Base-by-base conservation (phyloP, 2,329 filamentous ascomycete species). In the Leptosphaerulina australis region DNA sequence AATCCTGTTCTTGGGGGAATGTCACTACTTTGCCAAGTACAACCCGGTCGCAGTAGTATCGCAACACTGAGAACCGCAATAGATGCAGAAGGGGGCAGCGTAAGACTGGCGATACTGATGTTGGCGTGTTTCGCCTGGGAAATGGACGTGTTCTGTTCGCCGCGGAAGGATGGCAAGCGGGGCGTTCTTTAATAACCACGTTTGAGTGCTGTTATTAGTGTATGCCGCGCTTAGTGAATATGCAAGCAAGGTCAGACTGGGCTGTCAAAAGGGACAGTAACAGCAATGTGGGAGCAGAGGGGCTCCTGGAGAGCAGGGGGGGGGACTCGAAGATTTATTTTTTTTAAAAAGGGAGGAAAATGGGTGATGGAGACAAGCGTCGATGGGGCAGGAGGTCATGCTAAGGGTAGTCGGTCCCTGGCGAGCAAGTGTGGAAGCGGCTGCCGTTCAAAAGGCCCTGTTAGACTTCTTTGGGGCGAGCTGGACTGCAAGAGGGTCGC, bases 31-130 rank as follows among this genome's bases (percentile, higher is more conserved):
- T 53, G n/a, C n/a, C 46, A 22, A 44, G 31, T 36, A 45, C 47
- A 25, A 20, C 34, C 26, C 35, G 29, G 22, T 35, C 40, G 35
- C 34, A 33, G 14, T 43, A 38, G 7, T 35, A 17, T 50, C 34
- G 29, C 53, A 43, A 39, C 11, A 28, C 45, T 26, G 38, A 22
- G 18, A 14, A 24, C 18, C 25, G 28, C 52, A 36, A 26, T 44
- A 18, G 49, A 58, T 39, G 50, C 38, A 51, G 29, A 58, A 50
- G 55, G 59, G 55, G 56, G 59, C 56, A 44, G 53, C 45, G 55
- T 60, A 67, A 64, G 66, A 69, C 64, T 68, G 66, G 63, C 63
- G 58, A 58, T 65, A 64, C 59, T 49, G 59, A 64, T 66, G 63
- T 46, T 59, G 49, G 59, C 35, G 61, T 52, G 63, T 63, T 59